Evolutionary conservation across 2,329 filamentous ascomycete species (phyloP).

Genomic region (Rachicladosporium sp.): DNA sequence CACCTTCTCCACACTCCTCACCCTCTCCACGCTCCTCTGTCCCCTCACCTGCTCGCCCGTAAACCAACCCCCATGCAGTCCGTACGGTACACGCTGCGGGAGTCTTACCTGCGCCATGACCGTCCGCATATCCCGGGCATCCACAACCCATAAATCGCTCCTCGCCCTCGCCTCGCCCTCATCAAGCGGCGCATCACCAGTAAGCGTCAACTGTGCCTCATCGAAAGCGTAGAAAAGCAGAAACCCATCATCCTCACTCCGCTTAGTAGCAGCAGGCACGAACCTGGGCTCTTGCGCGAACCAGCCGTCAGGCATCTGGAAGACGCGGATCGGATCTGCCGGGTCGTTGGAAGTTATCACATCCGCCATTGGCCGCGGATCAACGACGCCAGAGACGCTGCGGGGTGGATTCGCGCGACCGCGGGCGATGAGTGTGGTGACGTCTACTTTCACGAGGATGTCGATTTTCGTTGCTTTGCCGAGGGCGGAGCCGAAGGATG

Average conservation of each 20-base stretch:
- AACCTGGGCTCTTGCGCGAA: conserved; percentile 59
- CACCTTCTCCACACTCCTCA: conserved; percentile 18
- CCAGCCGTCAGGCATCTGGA: conserved; percentile 47
- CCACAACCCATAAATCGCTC: conserved; percentile 57
- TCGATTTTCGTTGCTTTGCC: conserved; percentile 57
- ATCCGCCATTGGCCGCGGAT: conserved; percentile 42
- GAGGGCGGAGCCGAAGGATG: conserved; percentile 47
- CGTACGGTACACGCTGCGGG: conserved; percentile 58
- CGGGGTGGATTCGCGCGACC: conserved; percentile 29
- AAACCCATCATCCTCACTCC: conserved; percentile 53
- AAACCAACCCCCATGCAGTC: conserved; percentile 54
- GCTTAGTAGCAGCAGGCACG: conserved; percentile 30
- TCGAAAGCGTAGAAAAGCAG: conserved; percentile 60
- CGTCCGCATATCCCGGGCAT: conserved; percentile 50
- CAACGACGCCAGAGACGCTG: conserved; percentile 49
- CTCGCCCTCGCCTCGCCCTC: conserved; percentile 25
- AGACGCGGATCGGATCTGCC: conserved; percentile 43
- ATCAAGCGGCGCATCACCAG: conserved; percentile 26
- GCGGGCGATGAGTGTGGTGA: conserved; percentile 38
- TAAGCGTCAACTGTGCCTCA: conserved; percentile 43
- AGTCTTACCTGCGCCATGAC: conserved; percentile 47
- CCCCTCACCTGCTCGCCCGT: conserved; percentile 37
- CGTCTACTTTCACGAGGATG: conserved; percentile 52
- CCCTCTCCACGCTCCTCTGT: conserved; percentile 32
- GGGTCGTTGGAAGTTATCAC: conserved; percentile 35